Evolutionary conservation across 2,329 filamentous ascomycete species (phyloP).

Genomic region (Fusarium kyushuense): DNA sequence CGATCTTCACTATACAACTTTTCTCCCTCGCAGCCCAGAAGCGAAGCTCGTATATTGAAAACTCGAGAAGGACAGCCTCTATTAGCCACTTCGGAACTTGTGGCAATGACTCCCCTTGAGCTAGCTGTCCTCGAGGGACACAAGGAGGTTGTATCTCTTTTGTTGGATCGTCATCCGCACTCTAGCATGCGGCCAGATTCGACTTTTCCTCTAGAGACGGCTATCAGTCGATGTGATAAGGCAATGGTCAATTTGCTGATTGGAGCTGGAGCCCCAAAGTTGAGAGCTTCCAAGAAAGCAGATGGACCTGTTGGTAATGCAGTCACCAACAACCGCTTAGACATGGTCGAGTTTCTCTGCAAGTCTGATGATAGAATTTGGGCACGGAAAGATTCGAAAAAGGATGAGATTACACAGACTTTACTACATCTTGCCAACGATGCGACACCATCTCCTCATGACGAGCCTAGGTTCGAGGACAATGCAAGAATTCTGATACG

Average conservation of each 20-base stretch:
- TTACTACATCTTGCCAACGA: background rate
- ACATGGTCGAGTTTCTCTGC: slow-evolving; percentile 13
- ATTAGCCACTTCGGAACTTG: background rate
- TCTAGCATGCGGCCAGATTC: background rate
- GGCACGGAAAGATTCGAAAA: background rate
- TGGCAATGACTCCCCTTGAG: slow-evolving; percentile 14
- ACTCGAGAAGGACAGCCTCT: background rate
- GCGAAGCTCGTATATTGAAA: background rate
- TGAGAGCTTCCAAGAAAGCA: background rate
- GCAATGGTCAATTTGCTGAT: background rate
- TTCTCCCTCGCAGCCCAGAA: background rate
- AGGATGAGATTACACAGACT: slow-evolving; percentile 1
- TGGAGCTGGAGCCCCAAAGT: background rate
- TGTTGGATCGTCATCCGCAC: background rate
- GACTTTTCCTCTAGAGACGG: background rate
- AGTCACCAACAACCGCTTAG: slow-evolving; percentile 1
- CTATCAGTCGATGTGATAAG: slow-evolving; percentile 5
- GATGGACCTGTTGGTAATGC: slow-evolving; percentile 12
- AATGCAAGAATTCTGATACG: background rate
- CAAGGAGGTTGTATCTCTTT: background rate
- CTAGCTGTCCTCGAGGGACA: slow-evolving; percentile 7
- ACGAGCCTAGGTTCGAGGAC: background rate
- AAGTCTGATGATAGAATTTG: slow-evolving; percentile 1
- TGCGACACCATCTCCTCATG: background rate
- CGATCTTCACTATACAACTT: background rate